Evolutionary conservation across 2,329 filamentous ascomycete species (phyloP), one percentile per base, ranked within the genome.

Genomic region (Botrytis byssoidea): DNA sequence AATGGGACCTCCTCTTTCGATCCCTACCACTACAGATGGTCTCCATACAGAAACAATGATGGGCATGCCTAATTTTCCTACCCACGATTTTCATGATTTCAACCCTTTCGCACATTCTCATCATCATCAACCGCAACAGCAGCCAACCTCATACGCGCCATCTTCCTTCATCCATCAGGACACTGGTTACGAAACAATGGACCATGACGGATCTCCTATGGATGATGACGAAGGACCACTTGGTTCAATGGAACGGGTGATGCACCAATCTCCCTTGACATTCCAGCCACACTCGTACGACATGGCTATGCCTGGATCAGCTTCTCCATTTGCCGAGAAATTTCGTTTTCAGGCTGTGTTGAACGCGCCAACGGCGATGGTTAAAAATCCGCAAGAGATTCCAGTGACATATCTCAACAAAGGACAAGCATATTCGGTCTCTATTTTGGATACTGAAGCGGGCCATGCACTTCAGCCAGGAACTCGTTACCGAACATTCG

Each of bases 321-420:
- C 90, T 48, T 88, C 88, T 9, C 79, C 86, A 1, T 86, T 86
- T 0, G 88, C 86, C 16, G 91, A 93, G 79, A 92, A 91, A 80
- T 98, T 98, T 81, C 93, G 96, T 59, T 98, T 93, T 81, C 93
- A 96, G 81, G 92, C 93, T 69, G 96, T 93, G 0, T 84, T 99
- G 64, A 97, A 97, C 81, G 95, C 96, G 1, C 94, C 95, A 4
- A 99, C 96, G 0, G 96, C 96, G 12, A 99, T 98, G 96, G 92
- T 97, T 80, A 97, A 93, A 82, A 91, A 94, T 75, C 84, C 90
- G 1, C 92, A 97, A 74, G 95, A 98, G 82, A 97, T 98, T 37
- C 96, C 96, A 0, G 90, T 98, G n/a, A 98, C 95, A 0, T 99
- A 99, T 81, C 88, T 99, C 29, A 99, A 99, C 85, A 98, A 98